Conservation (phyloP, 75 land plant genomes). For the Ceratopteris richardii region DNA sequence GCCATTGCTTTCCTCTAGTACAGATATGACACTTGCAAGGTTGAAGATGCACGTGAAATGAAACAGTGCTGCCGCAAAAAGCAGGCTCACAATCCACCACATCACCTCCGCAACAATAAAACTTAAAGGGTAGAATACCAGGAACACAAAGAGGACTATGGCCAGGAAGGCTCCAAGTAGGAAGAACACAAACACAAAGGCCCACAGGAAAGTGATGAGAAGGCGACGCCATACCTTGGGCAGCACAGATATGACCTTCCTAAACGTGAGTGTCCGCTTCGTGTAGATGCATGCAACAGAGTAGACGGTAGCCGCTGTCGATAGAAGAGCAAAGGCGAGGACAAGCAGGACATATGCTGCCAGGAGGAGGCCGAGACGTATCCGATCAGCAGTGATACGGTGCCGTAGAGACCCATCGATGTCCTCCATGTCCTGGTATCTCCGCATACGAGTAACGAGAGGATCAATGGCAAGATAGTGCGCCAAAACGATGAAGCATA, state of each 20-base stretch:
- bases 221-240: conserved; percentile 80
- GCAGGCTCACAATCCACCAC: neutral
- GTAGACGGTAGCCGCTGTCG: conserved; percentile 36
- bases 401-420: neutral
- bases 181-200: conserved; percentile 27
- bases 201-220: conserved; percentile 53
- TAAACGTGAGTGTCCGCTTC: conserved; percentile 30
- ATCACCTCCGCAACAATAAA: neutral
- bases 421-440: neutral
- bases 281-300: conserved; percentile 46
- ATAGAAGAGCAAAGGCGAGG: conserved; percentile 40
- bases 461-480: conserved; percentile 16
- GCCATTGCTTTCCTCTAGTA: conserved; percentile 65
- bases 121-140: neutral
- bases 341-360: conserved; percentile 26
- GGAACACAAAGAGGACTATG: conserved; percentile 5
- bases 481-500: conserved; percentile 38
- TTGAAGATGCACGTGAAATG: conserved; percentile 9
- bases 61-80: neutral
- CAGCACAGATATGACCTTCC: conserved; percentile 44
- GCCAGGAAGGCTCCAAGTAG: conserved; percentile 13
- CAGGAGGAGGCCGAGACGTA: conserved; percentile 21
- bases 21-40: conserved; percentile 69
- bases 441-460: neutral
- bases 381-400: conserved; percentile 18